A percentile compares a stretch with the other conserved stretches of the same genome.
phyloP scores from a whole-genome alignment of 2,329 filamentous ascomycete genomes.

The Fusarium illudens region DNA sequence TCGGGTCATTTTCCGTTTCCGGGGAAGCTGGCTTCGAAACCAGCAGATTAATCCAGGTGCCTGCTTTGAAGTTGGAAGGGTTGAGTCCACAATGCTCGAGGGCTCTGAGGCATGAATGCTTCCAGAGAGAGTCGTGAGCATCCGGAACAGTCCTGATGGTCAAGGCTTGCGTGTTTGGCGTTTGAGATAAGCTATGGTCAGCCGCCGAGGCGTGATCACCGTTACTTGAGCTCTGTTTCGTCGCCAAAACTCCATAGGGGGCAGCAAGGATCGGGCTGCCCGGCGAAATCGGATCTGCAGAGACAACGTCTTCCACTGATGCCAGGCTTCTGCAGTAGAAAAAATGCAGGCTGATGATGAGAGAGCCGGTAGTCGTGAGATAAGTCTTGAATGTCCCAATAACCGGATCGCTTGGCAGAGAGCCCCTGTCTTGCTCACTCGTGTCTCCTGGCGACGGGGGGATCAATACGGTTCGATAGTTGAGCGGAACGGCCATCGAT shows the following conservation, averaged over 20 bases:
- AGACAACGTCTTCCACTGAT: slow-evolving; percentile 55
- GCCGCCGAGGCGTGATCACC: slow-evolving; percentile 44
- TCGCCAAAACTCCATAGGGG: slow-evolving; percentile 58
- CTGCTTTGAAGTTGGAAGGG: slow-evolving; percentile 52
- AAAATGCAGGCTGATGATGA: slow-evolving; percentile 60
- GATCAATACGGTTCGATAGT: slow-evolving; percentile 62
- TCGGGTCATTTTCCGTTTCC: slow-evolving; percentile 55
- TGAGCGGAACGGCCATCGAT: slow-evolving; percentile 61
- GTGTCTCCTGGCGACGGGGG: slow-evolving; percentile 37
- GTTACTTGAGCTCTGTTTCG: slow-evolving; percentile 35
- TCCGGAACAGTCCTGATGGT: slow-evolving; percentile 53
- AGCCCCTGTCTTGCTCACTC: slow-evolving; percentile 26
- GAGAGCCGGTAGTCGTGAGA: slow-evolving; percentile 63
- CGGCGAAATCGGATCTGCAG: slow-evolving; percentile 50
- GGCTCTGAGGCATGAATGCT: slow-evolving; percentile 58
- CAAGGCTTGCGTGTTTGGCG: slow-evolving; percentile 61
- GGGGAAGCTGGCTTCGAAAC: slow-evolving; percentile 55
- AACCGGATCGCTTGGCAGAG: slow-evolving; percentile 41
- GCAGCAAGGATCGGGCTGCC: slow-evolving; percentile 61
- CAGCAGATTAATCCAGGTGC: slow-evolving; percentile 61
- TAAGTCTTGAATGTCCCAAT: slow-evolving; percentile 63
- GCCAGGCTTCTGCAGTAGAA: slow-evolving; percentile 58
- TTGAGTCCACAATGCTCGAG: slow-evolving; percentile 61
- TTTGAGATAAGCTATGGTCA: slow-evolving; percentile 52
- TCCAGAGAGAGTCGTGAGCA: slow-evolving; percentile 57